Conservation (phyloP, 1,284 basidiomycete genomes). For the Sanghuangporus sanghuang region DNA sequence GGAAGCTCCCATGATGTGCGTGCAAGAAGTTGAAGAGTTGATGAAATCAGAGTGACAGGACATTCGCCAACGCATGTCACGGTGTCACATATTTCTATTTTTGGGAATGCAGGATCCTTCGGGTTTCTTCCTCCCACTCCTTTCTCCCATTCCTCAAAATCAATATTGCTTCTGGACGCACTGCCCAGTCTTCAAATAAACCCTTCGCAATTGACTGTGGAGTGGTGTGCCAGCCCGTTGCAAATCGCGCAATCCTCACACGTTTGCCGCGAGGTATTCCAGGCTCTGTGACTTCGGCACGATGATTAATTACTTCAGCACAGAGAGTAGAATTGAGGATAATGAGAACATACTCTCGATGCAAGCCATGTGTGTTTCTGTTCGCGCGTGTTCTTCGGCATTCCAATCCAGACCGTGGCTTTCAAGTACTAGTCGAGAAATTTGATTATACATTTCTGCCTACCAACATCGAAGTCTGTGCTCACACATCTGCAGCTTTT, state of each 20-base stretch:
- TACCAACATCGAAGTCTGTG: neutral
- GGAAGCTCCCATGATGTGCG: neutral
- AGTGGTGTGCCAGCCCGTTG: neutral
- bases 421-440: neutral
- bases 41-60: neutral
- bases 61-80: neutral
- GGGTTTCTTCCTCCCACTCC: constrained; percentile 2
- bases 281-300: neutral
- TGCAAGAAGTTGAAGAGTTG: neutral
- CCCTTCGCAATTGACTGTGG: neutral
- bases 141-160: neutral
- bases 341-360: constrained; percentile 6
- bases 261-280: neutral
- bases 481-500: constrained; percentile 7
- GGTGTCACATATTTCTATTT: neutral
- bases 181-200: constrained; percentile 1
- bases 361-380: neutral
- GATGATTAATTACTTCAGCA: neutral
- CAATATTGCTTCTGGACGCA: neutral
- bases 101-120: neutral
- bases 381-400: neutral
- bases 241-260: neutral
- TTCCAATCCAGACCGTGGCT: constrained; percentile 8
- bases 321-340: neutral
- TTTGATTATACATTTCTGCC: neutral